Evolutionary conservation across 306 rosid genomes (phyloP), one percentile per base, ranked within the genome.

Genomic region (Ormosia semicastrata): DNA sequence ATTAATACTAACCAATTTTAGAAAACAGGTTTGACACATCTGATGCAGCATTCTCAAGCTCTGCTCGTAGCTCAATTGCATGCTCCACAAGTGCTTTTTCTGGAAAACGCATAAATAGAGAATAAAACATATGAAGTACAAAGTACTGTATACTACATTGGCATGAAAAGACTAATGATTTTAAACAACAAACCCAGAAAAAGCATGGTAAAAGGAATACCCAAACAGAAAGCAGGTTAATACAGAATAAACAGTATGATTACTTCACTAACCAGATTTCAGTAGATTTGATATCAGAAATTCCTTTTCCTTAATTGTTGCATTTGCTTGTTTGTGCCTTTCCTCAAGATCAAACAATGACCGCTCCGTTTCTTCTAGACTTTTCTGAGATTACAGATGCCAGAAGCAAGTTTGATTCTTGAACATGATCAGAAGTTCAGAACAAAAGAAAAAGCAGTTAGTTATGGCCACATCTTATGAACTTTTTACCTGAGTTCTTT

Each of bases 1-100:
- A 77, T 30, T 72, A 24, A 71, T 57, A 84, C 95, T 74, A 75
- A 96, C 99, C 99, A 76, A 96, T 96, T 90, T 96, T 96, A 66
- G 92, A 81, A 81, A 96, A 96, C 82, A 96, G 86, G 82, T 88
- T 87, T 46, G 97, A 85, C 74, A 94, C 97, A 88, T 92, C 98
- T 11, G 98, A 92, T 71, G 97, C 97, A 56, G 97, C 99, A 87
- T 91, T 91, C 87, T 96, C 98, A 7, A 96, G 92, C 92, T 96
- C 99, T 69, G 91, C 87, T 79, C 97, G 90, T 66, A 96, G 89
- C 78, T 94, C 99, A 86, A 92, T 82, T 70, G 98, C 97, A 72
- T 77, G 92, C 77, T 94, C 98, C 71, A 91, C 89, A 54, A 96
- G 97, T 73, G 93, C 88, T 87, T 88, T 96, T 88, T 96, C 99